Evolutionary conservation across 163 green algal species (phyloP).

Genomic region (Trebouxia gelatinosa): DNA sequence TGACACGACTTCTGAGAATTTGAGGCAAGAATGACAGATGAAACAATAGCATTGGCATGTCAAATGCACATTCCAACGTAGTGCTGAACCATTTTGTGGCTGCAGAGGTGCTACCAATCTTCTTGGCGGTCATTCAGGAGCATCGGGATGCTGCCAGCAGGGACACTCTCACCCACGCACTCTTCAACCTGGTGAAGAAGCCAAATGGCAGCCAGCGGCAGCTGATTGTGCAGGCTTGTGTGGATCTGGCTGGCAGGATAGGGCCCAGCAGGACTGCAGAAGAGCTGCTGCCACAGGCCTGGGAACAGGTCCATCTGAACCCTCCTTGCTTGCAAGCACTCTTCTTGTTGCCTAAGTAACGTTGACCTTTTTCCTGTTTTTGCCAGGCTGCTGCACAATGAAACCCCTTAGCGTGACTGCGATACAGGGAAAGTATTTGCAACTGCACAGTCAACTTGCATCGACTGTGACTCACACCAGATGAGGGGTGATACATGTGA

Average conservation of each 20-base stretch:
- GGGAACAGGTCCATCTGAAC: constrained; percentile 45
- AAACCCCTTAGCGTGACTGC: too few species aligned
- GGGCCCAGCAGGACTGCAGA: constrained; percentile 46
- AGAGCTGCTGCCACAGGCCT: constrained; percentile 57
- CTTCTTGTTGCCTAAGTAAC: background rate
- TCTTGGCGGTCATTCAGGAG: constrained; percentile 46
- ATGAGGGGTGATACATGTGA: too few species aligned
- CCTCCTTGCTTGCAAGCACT: background rate
- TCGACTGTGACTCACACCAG: too few species aligned
- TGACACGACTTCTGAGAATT: too few species aligned
- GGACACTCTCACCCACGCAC: constrained; percentile 37
- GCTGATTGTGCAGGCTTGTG: constrained; percentile 47
- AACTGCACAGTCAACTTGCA: too few species aligned
- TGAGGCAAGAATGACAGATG: background rate
- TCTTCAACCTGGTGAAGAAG: constrained; percentile 61
- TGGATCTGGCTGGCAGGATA: constrained; percentile 38
- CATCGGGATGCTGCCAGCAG: constrained; percentile 37
- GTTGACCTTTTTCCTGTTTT: background rate
- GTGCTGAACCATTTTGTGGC: too few species aligned
- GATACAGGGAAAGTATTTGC: too few species aligned
- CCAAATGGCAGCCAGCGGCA: constrained; percentile 50
- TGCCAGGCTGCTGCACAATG: background rate
- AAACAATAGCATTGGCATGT: too few species aligned
- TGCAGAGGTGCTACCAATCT: constrained; percentile 39
- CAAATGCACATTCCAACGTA: too few species aligned